A percentile compares a stretch with the other conserved stretches of the same genome.
phyloP scores from a whole-genome alignment of 306 rosid species.

The Lathyrus aphaca region DNA sequence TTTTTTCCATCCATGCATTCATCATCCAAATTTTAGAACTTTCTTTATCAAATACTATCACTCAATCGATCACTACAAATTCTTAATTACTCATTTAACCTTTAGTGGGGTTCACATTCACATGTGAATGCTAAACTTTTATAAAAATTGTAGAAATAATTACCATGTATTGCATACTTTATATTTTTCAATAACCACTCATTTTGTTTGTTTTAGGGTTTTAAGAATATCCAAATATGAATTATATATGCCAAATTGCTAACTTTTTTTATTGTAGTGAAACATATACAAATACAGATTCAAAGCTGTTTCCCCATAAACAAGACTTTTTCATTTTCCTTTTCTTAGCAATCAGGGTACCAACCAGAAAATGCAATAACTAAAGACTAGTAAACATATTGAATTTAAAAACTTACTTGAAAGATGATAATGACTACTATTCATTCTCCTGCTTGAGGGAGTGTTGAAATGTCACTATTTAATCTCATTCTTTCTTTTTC shows the following conservation, averaged over 20 bases:
- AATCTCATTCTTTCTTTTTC: too few species aligned
- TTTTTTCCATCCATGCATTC: slow-evolving; percentile 38
- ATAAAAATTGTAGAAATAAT: slow-evolving; percentile 5
- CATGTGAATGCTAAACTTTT: slow-evolving; percentile 30
- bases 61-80: background rate
- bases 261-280: background rate
- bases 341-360: too few species aligned
- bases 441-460: too few species aligned
- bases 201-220: background rate
- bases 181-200: background rate
- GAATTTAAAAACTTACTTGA: too few species aligned
- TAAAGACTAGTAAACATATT: too few species aligned
- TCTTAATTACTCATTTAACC: background rate
- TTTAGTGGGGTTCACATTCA: slow-evolving; percentile 24
- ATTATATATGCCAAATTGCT: background rate
- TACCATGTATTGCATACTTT: slow-evolving; percentile 14
- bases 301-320: background rate
- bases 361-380: too few species aligned
- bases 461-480: too few species aligned
- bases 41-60: background rate
- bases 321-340: background rate
- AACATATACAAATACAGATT: background rate
- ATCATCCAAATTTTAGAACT: slow-evolving; percentile 11
- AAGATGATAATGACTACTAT: too few species aligned
- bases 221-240: background rate